A percentile compares a stretch with the other conserved stretches of the same genome.
These are phyloP conservation scores for Lentithecium fluviatile DNA, from an alignment of 495 filamentous ascomycete genomes.

Conservation along the genomic window DNA sequence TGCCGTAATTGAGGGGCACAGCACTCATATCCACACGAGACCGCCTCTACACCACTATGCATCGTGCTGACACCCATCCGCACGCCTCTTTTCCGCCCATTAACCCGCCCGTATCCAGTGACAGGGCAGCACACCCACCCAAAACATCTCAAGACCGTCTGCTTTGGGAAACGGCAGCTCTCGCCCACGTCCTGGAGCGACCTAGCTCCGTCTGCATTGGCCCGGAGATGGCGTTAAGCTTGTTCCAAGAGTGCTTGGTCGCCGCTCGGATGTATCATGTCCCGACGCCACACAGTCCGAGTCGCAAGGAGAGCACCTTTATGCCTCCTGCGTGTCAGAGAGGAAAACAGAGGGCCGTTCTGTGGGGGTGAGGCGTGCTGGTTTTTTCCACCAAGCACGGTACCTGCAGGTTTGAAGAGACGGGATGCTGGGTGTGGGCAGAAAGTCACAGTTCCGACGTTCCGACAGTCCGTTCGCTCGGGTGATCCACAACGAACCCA, in stretches of 20 bases:
- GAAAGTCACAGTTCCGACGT: too few species aligned
- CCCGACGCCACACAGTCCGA: constrained; percentile 33
- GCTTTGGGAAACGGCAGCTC: too few species aligned
- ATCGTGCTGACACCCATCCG: not conserved
- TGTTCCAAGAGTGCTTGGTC: constrained; percentile 29
- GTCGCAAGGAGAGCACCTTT: constrained; percentile 13
- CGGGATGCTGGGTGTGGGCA: too few species aligned
- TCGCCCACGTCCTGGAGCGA: constrained; percentile 4
- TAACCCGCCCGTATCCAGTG: too few species aligned
- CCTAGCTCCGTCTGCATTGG: constrained; percentile 18
- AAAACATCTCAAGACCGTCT: too few species aligned
- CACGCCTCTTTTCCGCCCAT: not conserved
- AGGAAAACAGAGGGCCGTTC: not conserved
- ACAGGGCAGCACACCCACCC: too few species aligned
- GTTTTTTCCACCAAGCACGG: not conserved
- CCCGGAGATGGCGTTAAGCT: constrained; percentile 29
- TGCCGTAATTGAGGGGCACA: not conserved
- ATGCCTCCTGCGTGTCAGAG: constrained; percentile 15
- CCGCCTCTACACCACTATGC: too few species aligned
- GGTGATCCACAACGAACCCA: not conserved
- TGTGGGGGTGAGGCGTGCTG: not conserved
- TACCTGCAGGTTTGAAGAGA: too few species aligned
- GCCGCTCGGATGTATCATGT: constrained; percentile 31
- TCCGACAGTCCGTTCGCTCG: not conserved
- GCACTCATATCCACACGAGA: not conserved